Base-by-base conservation (phyloP, 257 asterid species). In the Rhazya stricta region DNA sequence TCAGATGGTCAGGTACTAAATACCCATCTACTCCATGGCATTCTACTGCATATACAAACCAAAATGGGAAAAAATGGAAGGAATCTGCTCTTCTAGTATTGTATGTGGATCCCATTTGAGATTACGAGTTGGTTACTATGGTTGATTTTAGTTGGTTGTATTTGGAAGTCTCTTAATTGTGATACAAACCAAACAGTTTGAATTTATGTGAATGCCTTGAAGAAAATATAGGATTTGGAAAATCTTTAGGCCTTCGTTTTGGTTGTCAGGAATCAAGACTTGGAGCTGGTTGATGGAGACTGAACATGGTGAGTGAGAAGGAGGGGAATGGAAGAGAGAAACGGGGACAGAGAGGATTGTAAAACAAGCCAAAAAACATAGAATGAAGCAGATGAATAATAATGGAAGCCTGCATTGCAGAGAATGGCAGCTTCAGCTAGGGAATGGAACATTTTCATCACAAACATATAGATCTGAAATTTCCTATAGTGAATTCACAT, bases 1-100 rank as follows among this genome's bases (percentile, higher is more conserved):
- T 89, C 98, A 72, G 99, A 93, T 84, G 99, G 99, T 77, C 97
- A 93, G 99, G 97, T 95, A 89, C 66, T 56, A 68, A 56, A 39
- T 68, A 6, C 43, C 29, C 36, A 9, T 58, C 74, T 50, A 34
- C 25, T 57, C 12, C 27, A 19, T 63, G 16, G 7, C 25, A 45
- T 62, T 21, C 48, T 30, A 13, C 77, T 30, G 1, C 46, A 16
- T 50, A 32, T 1, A 7, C 39, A 60, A 60, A 21, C 25, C 12
- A 6, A 23, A 36, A 25, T 39, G 41, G 34, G 4, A 29, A 27
- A 69, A 19, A 19, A 6, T 11, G n/a, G 15, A 3, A 23, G 2
- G n/a, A 4, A 18, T 42, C 8, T 69, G 9, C 6, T 37, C 19
- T 18, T 27, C 19, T 23, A 5, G 23, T 12, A 39, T 30, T 19